These are phyloP conservation scores for Amanita exitialis DNA, from an alignment of 768 basidiomycete species.

Conservation along the genomic window DNA sequence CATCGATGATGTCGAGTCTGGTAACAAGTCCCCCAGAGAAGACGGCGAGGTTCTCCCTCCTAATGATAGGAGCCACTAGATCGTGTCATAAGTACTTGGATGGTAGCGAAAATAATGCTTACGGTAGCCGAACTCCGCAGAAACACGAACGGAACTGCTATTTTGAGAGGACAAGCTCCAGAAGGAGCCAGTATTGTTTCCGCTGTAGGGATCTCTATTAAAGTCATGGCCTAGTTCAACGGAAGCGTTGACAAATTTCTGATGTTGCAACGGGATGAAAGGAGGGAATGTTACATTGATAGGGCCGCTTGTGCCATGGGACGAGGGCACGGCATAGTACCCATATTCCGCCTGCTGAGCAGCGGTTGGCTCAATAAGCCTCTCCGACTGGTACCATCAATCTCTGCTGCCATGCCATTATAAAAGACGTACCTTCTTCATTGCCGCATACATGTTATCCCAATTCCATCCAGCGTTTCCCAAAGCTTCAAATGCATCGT, in stretches of 20 bases:
- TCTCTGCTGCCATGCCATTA: background rate
- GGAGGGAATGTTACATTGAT: constrained; percentile 20
- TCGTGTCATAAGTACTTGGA: background rate
- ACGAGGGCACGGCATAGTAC: constrained; percentile 13
- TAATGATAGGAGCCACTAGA: constrained; percentile 18
- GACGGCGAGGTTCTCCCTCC: constrained; percentile 15
- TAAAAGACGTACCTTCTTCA: constrained; percentile 11
- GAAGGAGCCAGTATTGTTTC: constrained; percentile 18
- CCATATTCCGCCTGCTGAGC: constrained; percentile 14
- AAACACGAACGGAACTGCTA: constrained; percentile 13
- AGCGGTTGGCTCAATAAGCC: constrained; percentile 15
- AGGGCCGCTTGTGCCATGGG: constrained; percentile 17
- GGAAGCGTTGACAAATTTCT: constrained; percentile 20
- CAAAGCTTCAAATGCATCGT: constrained; percentile 9
- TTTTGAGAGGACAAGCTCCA: constrained; percentile 19
- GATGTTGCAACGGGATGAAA: constrained; percentile 19
- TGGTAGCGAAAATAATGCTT: background rate
- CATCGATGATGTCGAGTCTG: constrained; percentile 10
- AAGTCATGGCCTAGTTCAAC: constrained; percentile 21
- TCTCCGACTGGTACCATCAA: constrained; percentile 16
- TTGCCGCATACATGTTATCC: constrained; percentile 10
- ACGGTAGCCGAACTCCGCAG: constrained; percentile 23
- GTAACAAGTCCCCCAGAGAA: constrained; percentile 16
- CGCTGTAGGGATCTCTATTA: constrained; percentile 19
- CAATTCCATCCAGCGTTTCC: constrained; percentile 14